Conservation (phyloP, 768 basidiomycete species). For the Tylopilus subfusipes region DNA sequence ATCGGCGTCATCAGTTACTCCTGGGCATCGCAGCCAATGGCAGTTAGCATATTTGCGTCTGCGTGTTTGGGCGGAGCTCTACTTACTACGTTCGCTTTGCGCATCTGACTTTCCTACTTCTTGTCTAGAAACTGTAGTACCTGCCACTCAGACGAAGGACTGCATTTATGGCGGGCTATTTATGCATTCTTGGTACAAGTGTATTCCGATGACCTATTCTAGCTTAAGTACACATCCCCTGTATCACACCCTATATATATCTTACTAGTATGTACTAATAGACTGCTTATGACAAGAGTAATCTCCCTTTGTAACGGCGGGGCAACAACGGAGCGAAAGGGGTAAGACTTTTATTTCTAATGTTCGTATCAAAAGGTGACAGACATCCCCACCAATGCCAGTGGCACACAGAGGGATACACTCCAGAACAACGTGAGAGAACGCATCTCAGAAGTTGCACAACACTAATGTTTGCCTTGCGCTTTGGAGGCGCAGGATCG, state of each 20-base stretch:
- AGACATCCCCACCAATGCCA: too few species aligned
- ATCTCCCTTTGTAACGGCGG: too few species aligned
- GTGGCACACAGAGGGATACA: too few species aligned
- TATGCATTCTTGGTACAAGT: not conserved
- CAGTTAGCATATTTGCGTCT: conserved; percentile 44
- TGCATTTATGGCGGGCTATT: not conserved
- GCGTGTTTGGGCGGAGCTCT: conserved; percentile 37
- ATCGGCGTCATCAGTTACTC: conserved; percentile 48
- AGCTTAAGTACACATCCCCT: not conserved
- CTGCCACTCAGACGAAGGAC: not conserved
- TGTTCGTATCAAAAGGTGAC: too few species aligned
- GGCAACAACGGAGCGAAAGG: too few species aligned
- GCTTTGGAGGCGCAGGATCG: too few species aligned
- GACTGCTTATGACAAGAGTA: not conserved
- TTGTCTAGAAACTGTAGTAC: not conserved
- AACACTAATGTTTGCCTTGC: too few species aligned
- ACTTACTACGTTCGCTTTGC: conserved; percentile 15
- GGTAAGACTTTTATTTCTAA: too few species aligned
- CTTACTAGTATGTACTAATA: not conserved
- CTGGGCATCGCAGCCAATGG: conserved; percentile 45
- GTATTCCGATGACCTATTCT: not conserved
- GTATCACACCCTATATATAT: not conserved
- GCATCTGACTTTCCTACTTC: not conserved
- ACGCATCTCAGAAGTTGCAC: too few species aligned
- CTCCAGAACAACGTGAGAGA: too few species aligned